Evolutionary conservation across 164 flowering plant genomes (phyloP), one percentile per base, ranked within the genome.

Genomic region (Santalum album): DNA sequence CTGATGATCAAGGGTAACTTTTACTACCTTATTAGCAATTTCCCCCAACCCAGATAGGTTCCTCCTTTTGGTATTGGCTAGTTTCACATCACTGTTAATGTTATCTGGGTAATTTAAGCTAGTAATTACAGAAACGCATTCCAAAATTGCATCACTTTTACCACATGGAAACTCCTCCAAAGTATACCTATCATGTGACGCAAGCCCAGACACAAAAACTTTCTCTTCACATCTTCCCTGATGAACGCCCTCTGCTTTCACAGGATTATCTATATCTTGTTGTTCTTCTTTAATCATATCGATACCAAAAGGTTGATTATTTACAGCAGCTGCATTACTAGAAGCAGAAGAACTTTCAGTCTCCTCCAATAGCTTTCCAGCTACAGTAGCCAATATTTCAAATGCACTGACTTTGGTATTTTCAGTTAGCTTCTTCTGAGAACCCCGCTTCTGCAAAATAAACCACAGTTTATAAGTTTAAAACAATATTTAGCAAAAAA

Each of bases 381-480:
- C 81, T 55, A 76, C 52, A 44, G 78, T 65, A 59, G 81, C 81
- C 39, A 76, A 57, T 22, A 76, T 65, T 55, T 76, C 81, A 62
- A 76, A 36, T 35, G 76, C 76, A 62, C 68, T 70, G 17, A 60
- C 52, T 55, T 68, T 69, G 43, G 56, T 44, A 43, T 59, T 73
- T 43, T 73, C 68, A 21, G 16, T 45, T 42, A 43, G 39, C 54
- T 62, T 76, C 58, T 61, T 74, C 29, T 22, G 52, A 17, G 25
- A 39, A 34, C 42, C 68, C 60, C 64, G 56, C 61, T 55, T 64
- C 76, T 71, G 56, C 14, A 50, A 6, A 40, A 58, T 40, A 7
- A 61, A 38, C 40, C 27, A 62, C 42, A 12, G 42, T 6, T 29
- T 1, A 42, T 0, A 21, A 23, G 32, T 17, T 63, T 24, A 44